A percentile compares a stretch with the other conserved stretches of the same genome.
These are phyloP conservation scores for Tillandsia fasciculata DNA, from an alignment of 176 grass and related monocot genomes.

Conservation along the genomic window DNA sequence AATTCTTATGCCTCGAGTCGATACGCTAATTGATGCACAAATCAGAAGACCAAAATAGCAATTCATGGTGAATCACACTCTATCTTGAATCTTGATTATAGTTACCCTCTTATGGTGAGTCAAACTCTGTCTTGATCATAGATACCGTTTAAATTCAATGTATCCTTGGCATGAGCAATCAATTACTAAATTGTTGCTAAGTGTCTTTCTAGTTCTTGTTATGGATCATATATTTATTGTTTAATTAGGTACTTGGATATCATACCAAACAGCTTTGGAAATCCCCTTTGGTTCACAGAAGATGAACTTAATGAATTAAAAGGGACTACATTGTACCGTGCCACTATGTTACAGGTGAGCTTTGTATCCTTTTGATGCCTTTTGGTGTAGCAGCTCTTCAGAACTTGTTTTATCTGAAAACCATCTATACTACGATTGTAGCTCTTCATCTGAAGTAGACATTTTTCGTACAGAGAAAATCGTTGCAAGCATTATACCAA, in stretches of 20 bases:
- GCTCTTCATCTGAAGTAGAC: neutral
- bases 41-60: no score
- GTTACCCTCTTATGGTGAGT: no score
- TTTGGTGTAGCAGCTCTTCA: neutral
- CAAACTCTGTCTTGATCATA: no score
- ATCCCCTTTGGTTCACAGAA: slow-evolving; percentile 65
- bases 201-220: neutral
- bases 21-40: no score
- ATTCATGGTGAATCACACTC: no score
- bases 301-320: slow-evolving; percentile 60
- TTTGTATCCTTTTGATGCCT: neutral
- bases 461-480: slow-evolving; percentile 53
- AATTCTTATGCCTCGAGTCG: no score
- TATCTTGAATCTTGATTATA: no score
- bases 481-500: slow-evolving; percentile 35
- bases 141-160: neutral
- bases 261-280: slow-evolving; percentile 71
- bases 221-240: neutral
- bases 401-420: neutral
- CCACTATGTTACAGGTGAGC: slow-evolving; percentile 54
- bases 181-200: no score
- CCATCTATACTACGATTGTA: neutral
- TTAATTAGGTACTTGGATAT: slow-evolving; percentile 62
- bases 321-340: slow-evolving; percentile 74
- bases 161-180: neutral